These are phyloP conservation scores for Dactylorhiza incarnata DNA, from an alignment of 106 monocot species.

Conservation along the genomic window DNA sequence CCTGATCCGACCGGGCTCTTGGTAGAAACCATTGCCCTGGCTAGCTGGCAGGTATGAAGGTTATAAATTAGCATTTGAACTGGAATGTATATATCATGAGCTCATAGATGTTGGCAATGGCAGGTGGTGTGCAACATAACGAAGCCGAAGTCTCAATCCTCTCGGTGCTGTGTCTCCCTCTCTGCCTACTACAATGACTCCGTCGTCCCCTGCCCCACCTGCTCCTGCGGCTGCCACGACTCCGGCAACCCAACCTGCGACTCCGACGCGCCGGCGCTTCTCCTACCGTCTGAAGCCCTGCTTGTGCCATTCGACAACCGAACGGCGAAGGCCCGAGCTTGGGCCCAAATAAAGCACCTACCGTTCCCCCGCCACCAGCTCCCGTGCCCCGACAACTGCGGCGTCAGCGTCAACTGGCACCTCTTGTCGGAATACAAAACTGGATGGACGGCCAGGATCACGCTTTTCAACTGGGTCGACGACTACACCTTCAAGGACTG, in stretches of 20 bases:
- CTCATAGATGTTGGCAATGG: constrained; percentile 16
- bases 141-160: constrained; percentile 25
- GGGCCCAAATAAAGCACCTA: constrained; percentile 61
- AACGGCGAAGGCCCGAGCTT: constrained; percentile 51
- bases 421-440: constrained; percentile 39
- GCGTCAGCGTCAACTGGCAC: constrained; percentile 83
- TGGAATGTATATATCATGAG: neutral
- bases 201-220: constrained; percentile 76
- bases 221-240: constrained; percentile 80
- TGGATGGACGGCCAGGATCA: constrained; percentile 66
- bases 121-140: constrained; percentile 89
- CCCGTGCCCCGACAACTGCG: constrained; percentile 56
- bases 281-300: constrained; percentile 69
- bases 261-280: constrained; percentile 36
- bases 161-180: constrained; percentile 91
- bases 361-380: constrained; percentile 15
- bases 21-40: constrained; percentile 49
- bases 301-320: constrained; percentile 63
- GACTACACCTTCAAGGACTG: constrained; percentile 63
- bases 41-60: constrained; percentile 71
- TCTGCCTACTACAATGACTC: constrained; percentile 94
- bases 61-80: no score
- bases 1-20: constrained; percentile 74
- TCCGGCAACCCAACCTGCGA: constrained; percentile 30
- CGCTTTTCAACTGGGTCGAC: constrained; percentile 73